Evolutionary conservation across 2,329 filamentous ascomycete species (phyloP), one percentile per base, ranked within the genome.

Genomic region (Cryphonectria japonica): DNA sequence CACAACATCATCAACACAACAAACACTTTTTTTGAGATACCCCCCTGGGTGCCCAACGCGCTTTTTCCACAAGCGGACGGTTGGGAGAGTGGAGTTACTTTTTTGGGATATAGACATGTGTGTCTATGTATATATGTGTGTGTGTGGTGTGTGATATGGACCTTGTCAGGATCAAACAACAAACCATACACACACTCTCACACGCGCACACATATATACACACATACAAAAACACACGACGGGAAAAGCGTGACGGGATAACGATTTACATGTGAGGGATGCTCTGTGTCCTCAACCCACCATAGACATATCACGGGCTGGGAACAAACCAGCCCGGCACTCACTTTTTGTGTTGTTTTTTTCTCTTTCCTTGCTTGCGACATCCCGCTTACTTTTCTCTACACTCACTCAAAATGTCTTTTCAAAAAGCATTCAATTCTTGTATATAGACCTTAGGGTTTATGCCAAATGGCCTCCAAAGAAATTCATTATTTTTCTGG

Each of bases 31-130:
- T 67, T 50, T 60, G 59, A 68, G 64, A 70, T 63, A 72, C 69
- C 69, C 71, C 71, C 68, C 34, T 34, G 34, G 60, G 60, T 68
- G 61, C 68, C 66, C 65, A 72, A 32, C 52, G 37, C 54, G 68
- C 68, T 52, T 46, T 61, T 16, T 50, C 46, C 54, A 26, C 26
- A 26, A 65, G 70, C 64, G 57, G 37, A 62, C 19, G 63, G 29
- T 60, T 64, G 61, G 69, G 71, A 57, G 69, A 72, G 71, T 65
- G 67, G 67, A 69, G 61, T 50, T 57, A 34, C 26, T 69, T 72
- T 72, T 62, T 70, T 64, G 59, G 64, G 54, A 59, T 59, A 69
- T 66, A 50, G 46, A 50, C 46, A 50, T 50, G 46, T 50, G 19
- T 50, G 19, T 50, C 19, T n/a, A 22, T 22, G 8, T 8, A 2